Evolutionary conservation across 495 filamentous ascomycete species (phyloP).

Genomic region (Tuber umbilicatum): DNA sequence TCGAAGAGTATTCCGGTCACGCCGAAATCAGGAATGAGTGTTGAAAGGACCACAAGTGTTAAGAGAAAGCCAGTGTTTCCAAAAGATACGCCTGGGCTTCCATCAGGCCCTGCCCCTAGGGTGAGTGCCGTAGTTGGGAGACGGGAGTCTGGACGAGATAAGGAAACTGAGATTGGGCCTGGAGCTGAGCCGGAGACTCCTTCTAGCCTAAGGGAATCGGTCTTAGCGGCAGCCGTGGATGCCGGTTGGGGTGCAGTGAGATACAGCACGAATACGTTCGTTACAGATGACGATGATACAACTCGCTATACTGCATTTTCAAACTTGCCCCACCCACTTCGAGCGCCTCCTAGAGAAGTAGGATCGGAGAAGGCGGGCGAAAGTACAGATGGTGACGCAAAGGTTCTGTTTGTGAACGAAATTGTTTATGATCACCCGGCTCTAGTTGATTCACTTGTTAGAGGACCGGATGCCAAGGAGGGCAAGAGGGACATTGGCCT

Average conservation of each 20-base stretch:
- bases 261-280: slow-evolving; percentile 18
- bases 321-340: slow-evolving; percentile 25
- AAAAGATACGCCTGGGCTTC: slow-evolving; percentile 10
- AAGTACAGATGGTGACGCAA: slow-evolving; percentile 19
- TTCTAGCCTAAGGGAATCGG: slow-evolving; percentile 16
- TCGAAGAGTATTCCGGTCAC: slow-evolving; percentile 6
- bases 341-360: slow-evolving; percentile 20
- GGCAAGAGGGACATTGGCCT: slow-evolving; percentile 18
- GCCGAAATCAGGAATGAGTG: not conserved
- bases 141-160: slow-evolving; percentile 1
- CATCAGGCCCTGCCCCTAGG: slow-evolving; percentile 24
- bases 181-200: slow-evolving; percentile 1
- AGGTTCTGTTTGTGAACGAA: slow-evolving; percentile 35
- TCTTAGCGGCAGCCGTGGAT: slow-evolving; percentile 7
- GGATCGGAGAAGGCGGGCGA: not conserved
- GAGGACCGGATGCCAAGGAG: not conserved
- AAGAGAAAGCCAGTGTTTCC: slow-evolving; percentile 26
- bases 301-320: slow-evolving; percentile 30
- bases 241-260: slow-evolving; percentile 16
- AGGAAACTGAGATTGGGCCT: not conserved
- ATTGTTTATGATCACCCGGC: slow-evolving; percentile 32
- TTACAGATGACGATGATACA: slow-evolving; percentile 34
- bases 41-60: slow-evolving; percentile 18
- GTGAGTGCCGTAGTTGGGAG: slow-evolving; percentile 20
- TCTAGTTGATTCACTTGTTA: slow-evolving; percentile 27